Conservation (phyloP, 192 early-diverging fungal species). For the Linnemannia exigua region DNA sequence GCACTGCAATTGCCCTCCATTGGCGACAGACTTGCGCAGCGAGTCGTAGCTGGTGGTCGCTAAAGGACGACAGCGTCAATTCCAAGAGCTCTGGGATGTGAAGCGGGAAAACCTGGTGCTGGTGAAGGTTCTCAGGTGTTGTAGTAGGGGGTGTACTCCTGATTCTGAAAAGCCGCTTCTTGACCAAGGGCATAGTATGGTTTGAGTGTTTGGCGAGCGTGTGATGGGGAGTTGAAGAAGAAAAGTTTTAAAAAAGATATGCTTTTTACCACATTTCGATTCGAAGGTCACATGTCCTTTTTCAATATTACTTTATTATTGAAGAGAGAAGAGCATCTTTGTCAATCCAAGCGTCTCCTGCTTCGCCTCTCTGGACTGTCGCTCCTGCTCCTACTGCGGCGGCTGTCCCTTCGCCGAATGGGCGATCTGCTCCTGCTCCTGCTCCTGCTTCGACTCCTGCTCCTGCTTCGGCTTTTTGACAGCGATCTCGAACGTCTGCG, state of each 20-base stretch:
- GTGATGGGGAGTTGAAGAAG: no score
- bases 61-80: neutral
- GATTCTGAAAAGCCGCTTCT: neutral
- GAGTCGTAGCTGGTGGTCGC: neutral
- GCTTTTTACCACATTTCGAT: neutral
- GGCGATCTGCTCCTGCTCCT: constrained; percentile 18
- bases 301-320: neutral
- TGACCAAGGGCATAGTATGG: neutral
- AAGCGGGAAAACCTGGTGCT: neutral
- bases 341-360: constrained; percentile 7
- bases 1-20: neutral
- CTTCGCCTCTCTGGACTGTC: constrained; percentile 29
- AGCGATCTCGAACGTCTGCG: neutral
- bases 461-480: neutral
- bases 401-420: neutral
- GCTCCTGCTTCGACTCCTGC: constrained; percentile 20
- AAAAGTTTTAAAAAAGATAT: neutral
- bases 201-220: neutral
- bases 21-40: neutral
- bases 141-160: neutral
- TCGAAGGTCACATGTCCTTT: neutral
- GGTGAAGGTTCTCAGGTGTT: neutral
- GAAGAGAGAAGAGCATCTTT: neutral
- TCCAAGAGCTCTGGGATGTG: neutral
- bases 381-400: constrained; percentile 21